Evolutionary conservation across 345 rosid genomes (phyloP).

Genomic region (Ricinus communis): DNA sequence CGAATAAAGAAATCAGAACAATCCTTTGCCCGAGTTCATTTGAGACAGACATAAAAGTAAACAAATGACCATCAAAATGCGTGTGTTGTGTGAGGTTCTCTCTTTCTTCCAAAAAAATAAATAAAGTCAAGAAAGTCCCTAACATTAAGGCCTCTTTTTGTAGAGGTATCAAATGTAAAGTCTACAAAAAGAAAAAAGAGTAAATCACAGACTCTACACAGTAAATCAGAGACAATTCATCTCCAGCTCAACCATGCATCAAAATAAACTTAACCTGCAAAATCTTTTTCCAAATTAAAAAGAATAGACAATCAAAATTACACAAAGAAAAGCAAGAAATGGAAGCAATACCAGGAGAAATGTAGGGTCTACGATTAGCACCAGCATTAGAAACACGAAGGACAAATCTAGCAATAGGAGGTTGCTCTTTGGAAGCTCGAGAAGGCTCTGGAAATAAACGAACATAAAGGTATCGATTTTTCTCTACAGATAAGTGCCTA

Average conservation of each 20-base stretch:
- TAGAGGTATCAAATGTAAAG: too few species aligned
- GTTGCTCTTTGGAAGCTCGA: slow-evolving; percentile 65
- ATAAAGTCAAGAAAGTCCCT: too few species aligned
- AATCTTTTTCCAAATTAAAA: background rate
- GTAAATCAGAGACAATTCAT: background rate
- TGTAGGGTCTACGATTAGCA: slow-evolving; percentile 46
- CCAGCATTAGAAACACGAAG: slow-evolving; percentile 66
- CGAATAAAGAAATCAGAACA: too few species aligned
- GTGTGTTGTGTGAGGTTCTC: too few species aligned
- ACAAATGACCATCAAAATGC: too few species aligned
- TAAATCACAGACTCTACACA: too few species aligned
- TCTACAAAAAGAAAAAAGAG: background rate
- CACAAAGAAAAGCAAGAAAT: background rate
- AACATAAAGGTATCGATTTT: slow-evolving; percentile 67
- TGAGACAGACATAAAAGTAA: too few species aligned
- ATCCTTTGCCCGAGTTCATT: too few species aligned
- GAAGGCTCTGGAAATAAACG: slow-evolving; percentile 83
- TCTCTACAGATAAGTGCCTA: slow-evolving; percentile 86
- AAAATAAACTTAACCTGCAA: background rate
- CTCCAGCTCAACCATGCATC: background rate
- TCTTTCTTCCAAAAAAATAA: too few species aligned
- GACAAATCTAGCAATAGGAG: slow-evolving; percentile 71
- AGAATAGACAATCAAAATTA: background rate
- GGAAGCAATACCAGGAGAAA: slow-evolving; percentile 48
- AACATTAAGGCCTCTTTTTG: too few species aligned